These are phyloP conservation scores for Aspergillus sp. DNA, from an alignment of 2,329 filamentous ascomycete genomes.

Conservation along the genomic window DNA sequence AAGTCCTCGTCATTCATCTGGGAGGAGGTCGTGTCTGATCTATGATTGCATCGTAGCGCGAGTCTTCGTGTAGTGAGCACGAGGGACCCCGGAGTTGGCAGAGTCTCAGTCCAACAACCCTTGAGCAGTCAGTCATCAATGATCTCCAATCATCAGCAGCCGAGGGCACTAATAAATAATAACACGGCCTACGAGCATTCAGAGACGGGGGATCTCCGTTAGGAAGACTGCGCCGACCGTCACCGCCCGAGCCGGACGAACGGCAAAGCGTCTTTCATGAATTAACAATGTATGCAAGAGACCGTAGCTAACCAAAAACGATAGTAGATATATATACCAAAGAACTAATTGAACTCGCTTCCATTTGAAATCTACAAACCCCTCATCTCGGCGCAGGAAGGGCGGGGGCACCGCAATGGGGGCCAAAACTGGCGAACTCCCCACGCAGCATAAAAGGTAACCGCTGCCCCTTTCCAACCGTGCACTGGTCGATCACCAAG, in stretches of 20 bases:
- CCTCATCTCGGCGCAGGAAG: not conserved
- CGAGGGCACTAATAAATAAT: too few relatives aligned
- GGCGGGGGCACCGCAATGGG: too few relatives aligned
- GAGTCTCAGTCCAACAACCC: too few relatives aligned
- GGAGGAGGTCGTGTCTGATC: not conserved
- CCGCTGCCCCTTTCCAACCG: not conserved
- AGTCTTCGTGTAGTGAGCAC: not conserved
- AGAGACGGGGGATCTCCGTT: too few relatives aligned
- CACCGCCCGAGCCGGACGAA: too few relatives aligned
- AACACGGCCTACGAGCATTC: too few relatives aligned
- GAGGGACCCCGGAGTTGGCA: too few relatives aligned
- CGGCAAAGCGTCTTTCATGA: not conserved
- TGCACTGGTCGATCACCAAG: conserved; percentile 35
- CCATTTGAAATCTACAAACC: not conserved
- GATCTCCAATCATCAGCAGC: too few relatives aligned
- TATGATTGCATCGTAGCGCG: not conserved
- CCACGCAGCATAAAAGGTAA: not conserved
- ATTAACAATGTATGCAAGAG: not conserved
- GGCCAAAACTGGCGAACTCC: too few relatives aligned
- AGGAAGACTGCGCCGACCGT: too few relatives aligned
- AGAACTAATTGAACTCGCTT: not conserved
- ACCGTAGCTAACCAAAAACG: not conserved
- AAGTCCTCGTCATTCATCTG: not conserved
- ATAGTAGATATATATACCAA: not conserved
- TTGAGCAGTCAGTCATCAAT: too few relatives aligned